Base-by-base conservation (phyloP, 192 early-diverging fungal genomes). In the Backusella parvicylindrica region DNA sequence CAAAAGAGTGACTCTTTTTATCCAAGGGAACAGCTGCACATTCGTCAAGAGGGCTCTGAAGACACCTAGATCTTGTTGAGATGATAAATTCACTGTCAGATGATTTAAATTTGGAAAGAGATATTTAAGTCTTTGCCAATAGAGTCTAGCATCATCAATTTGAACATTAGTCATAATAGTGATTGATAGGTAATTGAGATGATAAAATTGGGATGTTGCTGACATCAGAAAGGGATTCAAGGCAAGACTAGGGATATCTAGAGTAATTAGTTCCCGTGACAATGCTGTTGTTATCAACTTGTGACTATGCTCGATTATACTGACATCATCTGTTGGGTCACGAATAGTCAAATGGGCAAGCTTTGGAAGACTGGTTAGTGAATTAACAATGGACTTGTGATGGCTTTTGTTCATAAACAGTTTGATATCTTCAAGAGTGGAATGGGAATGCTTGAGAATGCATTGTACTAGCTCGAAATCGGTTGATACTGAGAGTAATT, bases 291-390 rank as follows among this genome's bases (percentile, higher is more conserved):
- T 28, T 60, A 60, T 60, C 53, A 60, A 28, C 53, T 60, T 60
- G 53, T 60, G 53, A 60, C 53, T 26, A 60, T 60, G 53, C 23
- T 60, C 53, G 2, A 60, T 60, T 60, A 23, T 60, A 60, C 53
- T 60, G 53, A 60, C 68, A 70, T 70, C 68, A 70, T 70, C 41
- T 47, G 41, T 32, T 70, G 68, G 28, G 28, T 70, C 68, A 70
- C 68, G 68, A 23, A 70, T n/a, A 43, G 40, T 70, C 13, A 70
- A 70, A 38, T 41, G 38, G 28, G 6, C 16, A 38, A 70, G 37
- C 16, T 70, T 38, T 40, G 68, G 68, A 70, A 47, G 40, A 43
- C 28, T 30, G 23, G 38, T 47, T 47, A 41, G 37, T 41, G 11
- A 41, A 5, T 28, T 6, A 43, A 30, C n/a, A 15, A 70, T 41